phyloP scores from a whole-genome alignment of 106 monocot genomes.

The Acorus gramineus region DNA sequence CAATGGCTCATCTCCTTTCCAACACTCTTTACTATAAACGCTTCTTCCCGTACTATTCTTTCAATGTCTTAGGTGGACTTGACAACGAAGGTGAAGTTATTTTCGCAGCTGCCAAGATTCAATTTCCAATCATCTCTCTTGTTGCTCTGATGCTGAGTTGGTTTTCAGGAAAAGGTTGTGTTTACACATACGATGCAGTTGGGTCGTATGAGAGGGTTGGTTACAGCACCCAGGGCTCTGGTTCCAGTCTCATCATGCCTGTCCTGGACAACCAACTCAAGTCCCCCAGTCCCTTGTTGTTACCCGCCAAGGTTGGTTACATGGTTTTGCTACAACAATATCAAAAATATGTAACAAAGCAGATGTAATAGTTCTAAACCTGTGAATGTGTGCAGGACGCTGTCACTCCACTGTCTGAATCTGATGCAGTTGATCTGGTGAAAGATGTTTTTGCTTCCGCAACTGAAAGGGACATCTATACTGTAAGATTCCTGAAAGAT shows the following conservation, averaged over 20 bases:
- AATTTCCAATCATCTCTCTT: no score
- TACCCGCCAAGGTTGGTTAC: slow-evolving; percentile 55
- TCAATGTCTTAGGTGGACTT: slow-evolving; percentile 89
- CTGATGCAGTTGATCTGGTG: slow-evolving; percentile 85
- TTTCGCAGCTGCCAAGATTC: slow-evolving; percentile 2
- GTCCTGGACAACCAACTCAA: slow-evolving; percentile 98
- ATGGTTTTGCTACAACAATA: no score
- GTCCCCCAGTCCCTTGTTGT: slow-evolving; percentile 86
- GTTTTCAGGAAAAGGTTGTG: slow-evolving; percentile 76
- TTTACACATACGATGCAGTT: slow-evolving; percentile 94
- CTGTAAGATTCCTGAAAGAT: slow-evolving; percentile 33
- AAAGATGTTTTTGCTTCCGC: slow-evolving; percentile 98
- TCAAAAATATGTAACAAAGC: no score
- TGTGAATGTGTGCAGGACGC: slow-evolving; percentile 51
- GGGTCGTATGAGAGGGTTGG: slow-evolving; percentile 96
- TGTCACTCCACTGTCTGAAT: slow-evolving; percentile 70
- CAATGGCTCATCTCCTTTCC: slow-evolving; percentile 93
- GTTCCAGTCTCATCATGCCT: slow-evolving; percentile 77
- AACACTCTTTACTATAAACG: slow-evolving; percentile 98
- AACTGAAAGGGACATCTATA: slow-evolving; percentile 92
- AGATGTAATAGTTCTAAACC: no score
- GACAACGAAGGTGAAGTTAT: slow-evolving; percentile 71
- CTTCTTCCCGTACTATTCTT: slow-evolving; percentile 96
- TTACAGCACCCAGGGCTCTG: slow-evolving; percentile 80
- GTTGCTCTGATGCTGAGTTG: no score